Evolutionary conservation across 345 rosid genomes (phyloP), one percentile per base, ranked within the genome.

Genomic region (Raphanus raphanistrum): DNA sequence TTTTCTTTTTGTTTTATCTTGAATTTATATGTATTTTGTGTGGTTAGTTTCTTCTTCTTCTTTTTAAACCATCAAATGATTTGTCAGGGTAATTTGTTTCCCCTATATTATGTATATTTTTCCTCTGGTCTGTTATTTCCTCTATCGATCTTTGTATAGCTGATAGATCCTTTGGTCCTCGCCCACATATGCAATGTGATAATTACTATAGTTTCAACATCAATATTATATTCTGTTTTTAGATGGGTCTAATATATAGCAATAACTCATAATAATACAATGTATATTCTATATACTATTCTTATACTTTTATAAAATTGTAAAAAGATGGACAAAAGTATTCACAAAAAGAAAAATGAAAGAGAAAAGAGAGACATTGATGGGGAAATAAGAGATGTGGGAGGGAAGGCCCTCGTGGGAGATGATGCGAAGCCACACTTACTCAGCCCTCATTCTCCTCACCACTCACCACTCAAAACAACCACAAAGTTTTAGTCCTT

Each of bases 321-420:
- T 57, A 36, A 48, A 71, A 64, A 71, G 48, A 71, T 41, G 50
- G 38, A 77, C 62, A 43, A 77, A 77, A 71, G 72, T 71, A 17
- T 54, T n/a, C 3, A 62, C 41, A 69, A 69, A 76, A 52, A 52
- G 26, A 52, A 65, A 50, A 63, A 72, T 52, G 59, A 72, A 32
- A 10, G 63, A 32, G 35, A 78, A 72, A 78, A 66, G 73, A 72
- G 77, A 66, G 81, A 66, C 61, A 77, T 9, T 21, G 66, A 76
- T 48, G 54, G 5, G 55, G 55, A 76, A 68, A 61, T 68, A 69
- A 28, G 75, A 27, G 70, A 70, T 61, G 70, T 50, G 65, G 74
- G 70, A 76, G 38, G 70, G 43, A 71, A 64, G 61, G 63, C 73
- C 81, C 81, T 78, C 81, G 81, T 78, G 81, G 81, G 77, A 78